Conservation (phyloP, 2,329 filamentous ascomycete genomes). For the Mycogone perniciosa region DNA sequence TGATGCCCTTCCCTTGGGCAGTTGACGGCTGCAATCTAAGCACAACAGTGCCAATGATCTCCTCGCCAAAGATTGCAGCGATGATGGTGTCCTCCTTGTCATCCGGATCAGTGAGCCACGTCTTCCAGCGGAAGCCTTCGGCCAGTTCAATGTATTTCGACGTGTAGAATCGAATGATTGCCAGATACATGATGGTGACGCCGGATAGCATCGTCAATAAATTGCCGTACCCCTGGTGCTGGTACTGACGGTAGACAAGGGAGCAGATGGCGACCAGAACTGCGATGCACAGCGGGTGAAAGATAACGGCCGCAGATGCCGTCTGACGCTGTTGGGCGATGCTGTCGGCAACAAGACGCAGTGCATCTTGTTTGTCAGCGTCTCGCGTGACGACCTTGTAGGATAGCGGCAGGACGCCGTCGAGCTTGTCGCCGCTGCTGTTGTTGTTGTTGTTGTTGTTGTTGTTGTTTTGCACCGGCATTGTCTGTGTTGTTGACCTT, state of each 20-base stretch:
- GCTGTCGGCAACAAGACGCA: conserved; percentile 71
- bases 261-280: conserved; percentile 36
- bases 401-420: conserved; percentile 52
- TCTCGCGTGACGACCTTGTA: conserved; percentile 48
- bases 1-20: conserved; percentile 51
- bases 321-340: conserved; percentile 74
- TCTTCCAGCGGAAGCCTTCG: conserved; percentile 56
- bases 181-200: conserved; percentile 55
- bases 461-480: conserved; percentile 1
- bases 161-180: conserved; percentile 54
- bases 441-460: not conserved
- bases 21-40: conserved; percentile 49
- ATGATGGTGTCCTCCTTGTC: conserved; percentile 49
- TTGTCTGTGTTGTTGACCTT: conserved; percentile 10
- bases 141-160: conserved; percentile 57
- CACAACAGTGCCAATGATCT: conserved; percentile 65
- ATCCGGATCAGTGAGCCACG: conserved; percentile 38
- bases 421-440: conserved; percentile 3
- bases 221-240: conserved; percentile 34
- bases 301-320: conserved; percentile 57
- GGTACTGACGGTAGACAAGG: conserved; percentile 36
- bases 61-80: conserved; percentile 57
- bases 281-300: conserved; percentile 50
- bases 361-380: conserved; percentile 57
- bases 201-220: conserved; percentile 51